Conservation (phyloP, 2,329 filamentous ascomycete genomes). For the Macrophomina pseudophaseolina region DNA sequence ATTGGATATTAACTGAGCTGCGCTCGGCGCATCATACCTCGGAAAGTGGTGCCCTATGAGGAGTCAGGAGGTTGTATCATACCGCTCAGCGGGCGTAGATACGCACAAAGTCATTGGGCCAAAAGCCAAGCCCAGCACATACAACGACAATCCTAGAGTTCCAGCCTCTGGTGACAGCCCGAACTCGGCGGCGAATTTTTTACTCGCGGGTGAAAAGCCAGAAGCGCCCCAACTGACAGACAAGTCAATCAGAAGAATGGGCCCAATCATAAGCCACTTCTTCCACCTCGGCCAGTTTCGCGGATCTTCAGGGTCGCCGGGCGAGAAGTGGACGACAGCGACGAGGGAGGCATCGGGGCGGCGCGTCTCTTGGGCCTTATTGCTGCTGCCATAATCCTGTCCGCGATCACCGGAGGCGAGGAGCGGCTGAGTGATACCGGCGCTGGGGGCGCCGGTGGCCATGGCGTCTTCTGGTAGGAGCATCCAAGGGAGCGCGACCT, state of each 20-base stretch:
- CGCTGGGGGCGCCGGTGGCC: background rate
- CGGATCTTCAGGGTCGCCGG: slow-evolving; percentile 38
- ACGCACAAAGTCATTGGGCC: slow-evolving; percentile 41
- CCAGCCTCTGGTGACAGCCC: slow-evolving; percentile 47
- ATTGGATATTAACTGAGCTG: no score
- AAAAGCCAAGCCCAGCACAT: slow-evolving; percentile 54
- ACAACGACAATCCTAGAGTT: slow-evolving; percentile 53
- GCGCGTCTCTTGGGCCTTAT: background rate
- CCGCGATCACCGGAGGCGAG: slow-evolving; percentile 4
- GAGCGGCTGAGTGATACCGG: slow-evolving; percentile 15
- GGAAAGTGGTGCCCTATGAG: slow-evolving; percentile 37
- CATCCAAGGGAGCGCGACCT: background rate
- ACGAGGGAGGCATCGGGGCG: background rate
- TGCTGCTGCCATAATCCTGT: background rate
- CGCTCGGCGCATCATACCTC: slow-evolving; percentile 29
- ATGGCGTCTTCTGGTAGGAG: background rate
- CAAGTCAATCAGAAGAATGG: slow-evolving; percentile 43
- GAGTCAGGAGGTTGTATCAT: slow-evolving; percentile 21
- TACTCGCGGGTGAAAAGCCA: slow-evolving; percentile 52
- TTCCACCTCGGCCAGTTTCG: slow-evolving; percentile 40
- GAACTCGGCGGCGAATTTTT: slow-evolving; percentile 51
- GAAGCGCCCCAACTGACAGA: slow-evolving; percentile 52
- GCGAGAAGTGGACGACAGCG: slow-evolving; percentile 35
- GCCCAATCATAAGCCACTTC: slow-evolving; percentile 44
- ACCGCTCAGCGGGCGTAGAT: slow-evolving; percentile 33